Base-by-base conservation (phyloP, 108 stramenopile genomes). In the Nitzschia sp. region DNA sequence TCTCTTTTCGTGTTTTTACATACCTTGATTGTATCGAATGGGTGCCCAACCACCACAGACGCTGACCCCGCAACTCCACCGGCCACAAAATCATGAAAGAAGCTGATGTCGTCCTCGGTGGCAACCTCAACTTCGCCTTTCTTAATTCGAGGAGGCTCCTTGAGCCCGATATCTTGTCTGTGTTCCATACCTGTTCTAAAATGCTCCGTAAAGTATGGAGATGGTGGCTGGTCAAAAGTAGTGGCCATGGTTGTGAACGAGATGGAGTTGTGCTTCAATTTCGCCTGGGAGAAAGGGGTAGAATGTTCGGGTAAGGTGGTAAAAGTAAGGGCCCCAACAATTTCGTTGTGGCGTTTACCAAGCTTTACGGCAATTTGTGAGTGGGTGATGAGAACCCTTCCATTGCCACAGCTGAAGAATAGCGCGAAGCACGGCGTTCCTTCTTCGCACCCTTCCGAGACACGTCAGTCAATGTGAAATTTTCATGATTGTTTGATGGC, bases 11-110 rank as follows among this genome's bases (percentile, higher is more conserved):
- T 42, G 38, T 42, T 42, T 42, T 13, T 13, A 42, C 38, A 42
- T 45, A 92, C 92, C 70, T 97, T 97, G 46, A 95, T 78, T 0
- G 97, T 96, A 73, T 97, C 97, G 67, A 97, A 95, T 11, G 97
- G 97, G 83, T 97, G 92, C 19, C 95, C 95, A 0, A 93, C 88
- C 26, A 91, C 64, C 36, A 96, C 89, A 25, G 85, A 87, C 9
- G 82, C 82, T n/a, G 88, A 92, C 19, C 94, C 94, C 18, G 94
- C 89, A 18, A 91, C 64, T 21, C 93, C 93, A 18, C 93, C 93
- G 3, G 93, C 90, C 4, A 94, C 68, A 38, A 94, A 85, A 71
- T 94, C 93, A 59, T 94, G 90, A 9, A 89, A 75, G 32, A 88
- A 87, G 6, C 76, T 80, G 3, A 94, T 81, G 48, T 88, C 75